phyloP scores from a whole-genome alignment of 202 grass and related monocot genomes.

The Setaria viridis region DNA sequence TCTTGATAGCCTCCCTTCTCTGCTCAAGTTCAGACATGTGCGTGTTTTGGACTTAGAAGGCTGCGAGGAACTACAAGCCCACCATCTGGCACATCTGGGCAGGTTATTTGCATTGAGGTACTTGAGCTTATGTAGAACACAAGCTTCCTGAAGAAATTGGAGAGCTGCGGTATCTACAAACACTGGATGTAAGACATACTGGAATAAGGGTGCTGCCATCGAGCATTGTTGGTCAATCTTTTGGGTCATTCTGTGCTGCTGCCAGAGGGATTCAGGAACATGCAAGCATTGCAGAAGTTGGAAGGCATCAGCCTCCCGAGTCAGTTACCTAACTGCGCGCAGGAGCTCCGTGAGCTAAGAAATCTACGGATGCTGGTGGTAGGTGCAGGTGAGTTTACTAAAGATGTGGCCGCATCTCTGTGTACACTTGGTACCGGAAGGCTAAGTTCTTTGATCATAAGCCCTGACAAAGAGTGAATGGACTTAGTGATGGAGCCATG shows the following conservation, averaged over 20 bases:
- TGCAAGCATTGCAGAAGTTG: slow-evolving; percentile 5
- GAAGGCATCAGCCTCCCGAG: not conserved
- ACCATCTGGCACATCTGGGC: no score
- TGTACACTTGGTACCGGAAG: not conserved
- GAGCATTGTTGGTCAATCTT: not conserved
- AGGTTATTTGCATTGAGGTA: no score
- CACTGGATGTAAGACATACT: no score
- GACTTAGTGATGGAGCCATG: not conserved
- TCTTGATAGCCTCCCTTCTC: no score
- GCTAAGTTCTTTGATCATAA: not conserved
- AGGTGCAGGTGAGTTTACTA: not conserved
- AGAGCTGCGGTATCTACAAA: no score
- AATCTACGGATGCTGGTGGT: not conserved
- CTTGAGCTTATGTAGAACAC: no score
- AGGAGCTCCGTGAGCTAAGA: not conserved
- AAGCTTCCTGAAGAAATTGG: no score
- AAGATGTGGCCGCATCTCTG: not conserved
- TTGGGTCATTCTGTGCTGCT: not conserved
- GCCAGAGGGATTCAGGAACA: not conserved
- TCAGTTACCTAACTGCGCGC: not conserved
- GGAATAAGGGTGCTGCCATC: no score
- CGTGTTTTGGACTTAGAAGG: no score
- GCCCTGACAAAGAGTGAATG: not conserved
- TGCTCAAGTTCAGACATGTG: no score
- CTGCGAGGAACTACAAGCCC: no score